Conservation (phyloP, 352 stramenopile genomes). For the Sclerospora graminicola region DNA sequence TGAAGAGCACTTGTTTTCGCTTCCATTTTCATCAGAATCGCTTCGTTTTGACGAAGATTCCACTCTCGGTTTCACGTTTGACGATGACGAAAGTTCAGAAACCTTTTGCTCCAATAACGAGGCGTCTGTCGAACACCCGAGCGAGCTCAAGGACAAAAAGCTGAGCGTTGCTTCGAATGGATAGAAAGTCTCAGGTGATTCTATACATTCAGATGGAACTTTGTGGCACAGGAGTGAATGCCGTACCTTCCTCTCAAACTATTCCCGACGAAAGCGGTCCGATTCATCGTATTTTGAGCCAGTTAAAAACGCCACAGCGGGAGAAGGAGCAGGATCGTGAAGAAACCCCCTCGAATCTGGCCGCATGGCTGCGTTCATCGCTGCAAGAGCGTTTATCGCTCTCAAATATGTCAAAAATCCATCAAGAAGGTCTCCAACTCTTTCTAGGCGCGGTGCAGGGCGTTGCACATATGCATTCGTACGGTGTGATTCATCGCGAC, state of each 20-base stretch:
- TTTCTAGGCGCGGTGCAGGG: slow-evolving; percentile 56
- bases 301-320: slow-evolving; percentile 23
- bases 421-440: slow-evolving; percentile 50
- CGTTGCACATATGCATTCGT: slow-evolving; percentile 67
- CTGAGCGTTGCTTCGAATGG: no score
- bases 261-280: slow-evolving; percentile 20
- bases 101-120: slow-evolving; percentile 20
- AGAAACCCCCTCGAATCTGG: slow-evolving; percentile 48
- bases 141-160: no score
- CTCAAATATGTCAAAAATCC: slow-evolving; percentile 27
- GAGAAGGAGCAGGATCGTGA: slow-evolving; percentile 13
- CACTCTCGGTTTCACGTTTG: slow-evolving; percentile 45
- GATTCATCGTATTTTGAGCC: slow-evolving; percentile 35
- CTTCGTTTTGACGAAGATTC: slow-evolving; percentile 51
- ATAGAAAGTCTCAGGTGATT: slow-evolving; percentile 32
- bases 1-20: slow-evolving; percentile 40
- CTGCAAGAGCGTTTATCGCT: slow-evolving; percentile 35
- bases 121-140: slow-evolving; percentile 10
- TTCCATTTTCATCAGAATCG: slow-evolving; percentile 37
- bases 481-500: slow-evolving; percentile 63
- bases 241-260: slow-evolving; percentile 11
- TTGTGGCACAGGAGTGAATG: slow-evolving; percentile 26
- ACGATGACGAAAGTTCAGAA: slow-evolving; percentile 32
- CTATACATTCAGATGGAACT: slow-evolving; percentile 80
- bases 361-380: slow-evolving; percentile 59